phyloP scores from a whole-genome alignment of 139 green algal species.

The Dunaliella primolecta region DNA sequence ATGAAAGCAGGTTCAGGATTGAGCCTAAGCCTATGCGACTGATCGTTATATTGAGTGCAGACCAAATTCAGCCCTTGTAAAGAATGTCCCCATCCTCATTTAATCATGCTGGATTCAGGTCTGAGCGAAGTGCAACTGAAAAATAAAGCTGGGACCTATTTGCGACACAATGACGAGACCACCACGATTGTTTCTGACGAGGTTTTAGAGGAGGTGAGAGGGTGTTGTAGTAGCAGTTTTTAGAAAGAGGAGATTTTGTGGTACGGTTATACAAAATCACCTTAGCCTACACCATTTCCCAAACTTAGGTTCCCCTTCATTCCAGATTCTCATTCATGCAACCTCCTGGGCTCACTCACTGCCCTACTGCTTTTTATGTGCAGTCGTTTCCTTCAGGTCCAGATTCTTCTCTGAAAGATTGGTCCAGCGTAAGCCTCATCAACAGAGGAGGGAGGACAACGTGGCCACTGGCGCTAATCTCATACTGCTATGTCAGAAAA shows the following conservation, averaged over 20 bases:
- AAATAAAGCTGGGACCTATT: background rate
- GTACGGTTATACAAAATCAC: no score
- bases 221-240: no score
- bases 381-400: background rate
- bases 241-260: no score
- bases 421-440: background rate
- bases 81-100: no score
- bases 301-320: no score
- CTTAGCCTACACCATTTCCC: no score
- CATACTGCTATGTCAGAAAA: background rate
- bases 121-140: background rate
- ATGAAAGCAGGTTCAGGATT: no score
- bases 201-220: background rate
- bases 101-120: background rate
- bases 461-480: background rate
- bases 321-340: no score
- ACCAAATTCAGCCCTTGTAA: no score
- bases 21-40: no score
- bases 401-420: background rate
- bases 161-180: background rate
- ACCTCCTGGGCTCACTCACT: no score
- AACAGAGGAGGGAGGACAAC: background rate
- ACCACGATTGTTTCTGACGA: background rate
- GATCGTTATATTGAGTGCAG: no score
- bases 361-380: background rate